Base-by-base conservation (phyloP, 345 rosid species). In the Arabis alpina region DNA sequence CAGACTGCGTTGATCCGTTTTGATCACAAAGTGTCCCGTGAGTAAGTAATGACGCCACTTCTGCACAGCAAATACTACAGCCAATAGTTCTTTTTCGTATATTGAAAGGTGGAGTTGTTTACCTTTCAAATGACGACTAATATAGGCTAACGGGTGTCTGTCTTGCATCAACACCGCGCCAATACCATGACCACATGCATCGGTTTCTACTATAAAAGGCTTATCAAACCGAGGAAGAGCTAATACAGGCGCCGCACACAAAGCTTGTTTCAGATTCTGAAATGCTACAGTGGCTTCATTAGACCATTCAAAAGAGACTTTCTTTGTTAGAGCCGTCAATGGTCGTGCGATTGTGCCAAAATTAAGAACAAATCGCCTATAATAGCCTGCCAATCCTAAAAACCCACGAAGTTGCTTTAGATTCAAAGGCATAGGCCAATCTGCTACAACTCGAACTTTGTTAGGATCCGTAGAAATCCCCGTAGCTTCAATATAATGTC, bases 301-400 rank as follows among this genome's bases (percentile, higher is more conserved):
- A 0, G 2, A 41, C 44, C 44, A 41, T 8, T 9, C 3, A 41
- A 41, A 28, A 28, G 30, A 28, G 30, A 2, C 2, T 28, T 28
- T 28, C 1, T 28, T 28, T 0, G 30, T 28, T 1, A 28, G 30
- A 28, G 30, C 2, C 4, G 2, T 28, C 30, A 2, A 28, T 1
- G 30, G 30, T 28, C 30, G 30, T 4, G 30, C 30, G 4, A 28
- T 28, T 28, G 30, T 28, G 2, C 30, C 30, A 28, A 28, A 1
- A 4, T 28, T 28, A 28, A 3, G 30, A 28, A 28, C 1, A 28
- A 28, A 28, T 28, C 30, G 30, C 4, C 30, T 1, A 28, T 28
- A 28, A 28, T 28, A 28, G 30, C 30, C 30, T 3, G 30, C 30
- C 2, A 41, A 41, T 8, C 13, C 44, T 87, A 28, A 28, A 2